Evolutionary conservation across 2,329 filamentous ascomycete genomes (phyloP).

Genomic region (Canariomyces notabilis): DNA sequence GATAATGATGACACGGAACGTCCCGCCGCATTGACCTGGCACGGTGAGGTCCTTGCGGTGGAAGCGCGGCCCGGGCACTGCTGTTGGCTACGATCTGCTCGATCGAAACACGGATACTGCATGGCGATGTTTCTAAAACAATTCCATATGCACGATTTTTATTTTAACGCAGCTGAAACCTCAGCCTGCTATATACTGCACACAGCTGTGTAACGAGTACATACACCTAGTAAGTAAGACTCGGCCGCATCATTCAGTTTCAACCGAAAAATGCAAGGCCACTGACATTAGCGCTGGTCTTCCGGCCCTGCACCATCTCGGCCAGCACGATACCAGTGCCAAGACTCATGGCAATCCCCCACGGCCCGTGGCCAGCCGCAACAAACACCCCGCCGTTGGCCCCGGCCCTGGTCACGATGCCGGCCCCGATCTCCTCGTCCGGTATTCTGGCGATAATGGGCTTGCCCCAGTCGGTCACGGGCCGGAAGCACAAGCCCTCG

Average conservation of each 20-base stretch:
- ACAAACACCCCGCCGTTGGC: conserved; percentile 62
- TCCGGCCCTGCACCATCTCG: conserved; percentile 60
- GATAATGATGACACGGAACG: not conserved
- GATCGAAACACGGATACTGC: not conserved
- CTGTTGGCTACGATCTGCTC: not conserved
- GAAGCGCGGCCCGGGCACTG: no score
- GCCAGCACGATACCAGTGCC: conserved; percentile 68
- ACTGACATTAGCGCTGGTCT: conserved; percentile 55
- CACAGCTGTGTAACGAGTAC: no score
- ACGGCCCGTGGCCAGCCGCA: conserved; percentile 69
- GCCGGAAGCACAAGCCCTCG: conserved; percentile 67
- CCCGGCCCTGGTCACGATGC: conserved; percentile 37
- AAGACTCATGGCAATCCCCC: conserved; percentile 61
- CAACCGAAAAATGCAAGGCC: conserved; percentile 35
- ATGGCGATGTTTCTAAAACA: not conserved
- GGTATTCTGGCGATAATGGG: conserved; percentile 58
- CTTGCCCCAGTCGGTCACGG: conserved; percentile 57
- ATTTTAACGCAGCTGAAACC: not conserved
- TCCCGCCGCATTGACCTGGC: conserved; percentile 1
- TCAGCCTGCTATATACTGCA: not conserved
- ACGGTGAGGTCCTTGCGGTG: not conserved
- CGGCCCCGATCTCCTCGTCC: conserved; percentile 50
- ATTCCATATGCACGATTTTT: not conserved
- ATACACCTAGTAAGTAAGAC: no score
- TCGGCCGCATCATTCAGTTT: not conserved